Percentiles rank a stretch among this genome's conserved stretches.
These are phyloP conservation scores for Hyaloscypha bicolor DNA, from an alignment of 495 filamentous ascomycete species.

Conservation along the genomic window DNA sequence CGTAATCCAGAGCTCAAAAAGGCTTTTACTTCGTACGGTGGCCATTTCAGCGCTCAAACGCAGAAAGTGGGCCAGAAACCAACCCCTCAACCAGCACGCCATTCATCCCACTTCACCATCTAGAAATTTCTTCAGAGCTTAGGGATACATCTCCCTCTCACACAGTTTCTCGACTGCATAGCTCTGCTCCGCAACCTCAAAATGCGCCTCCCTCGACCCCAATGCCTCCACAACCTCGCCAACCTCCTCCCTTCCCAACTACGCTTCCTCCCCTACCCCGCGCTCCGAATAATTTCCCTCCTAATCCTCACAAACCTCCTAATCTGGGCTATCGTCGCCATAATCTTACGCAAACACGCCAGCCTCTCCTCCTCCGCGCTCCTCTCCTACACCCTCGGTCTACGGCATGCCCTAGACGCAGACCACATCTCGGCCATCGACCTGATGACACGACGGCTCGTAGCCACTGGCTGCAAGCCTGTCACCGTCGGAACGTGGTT, in stretches of 20 bases:
- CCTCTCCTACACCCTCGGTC: slow-evolving; percentile 83
- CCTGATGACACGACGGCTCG: slow-evolving; percentile 89
- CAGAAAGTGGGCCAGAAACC: neutral
- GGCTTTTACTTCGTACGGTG: neutral
- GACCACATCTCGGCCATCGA: slow-evolving; percentile 98
- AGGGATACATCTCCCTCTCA: neutral
- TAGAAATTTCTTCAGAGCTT: neutral
- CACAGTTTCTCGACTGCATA: no score
- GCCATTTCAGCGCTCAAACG: neutral
- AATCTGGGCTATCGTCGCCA: slow-evolving; percentile 72
- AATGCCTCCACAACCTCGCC: slow-evolving; percentile 11
- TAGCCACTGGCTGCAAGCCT: slow-evolving; percentile 82
- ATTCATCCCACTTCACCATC: neutral
- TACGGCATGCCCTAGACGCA: slow-evolving; percentile 93
- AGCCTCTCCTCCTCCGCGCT: slow-evolving; percentile 76
- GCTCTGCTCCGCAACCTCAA: neutral
- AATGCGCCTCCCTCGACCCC: slow-evolving; percentile 11
- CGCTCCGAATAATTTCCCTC: slow-evolving; percentile 65
- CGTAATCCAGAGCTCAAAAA: no score
- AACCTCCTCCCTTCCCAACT: slow-evolving; percentile 20
- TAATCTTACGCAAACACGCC: slow-evolving; percentile 60
- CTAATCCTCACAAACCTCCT: slow-evolving; percentile 67
- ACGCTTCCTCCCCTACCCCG: slow-evolving; percentile 60
- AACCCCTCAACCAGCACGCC: neutral
- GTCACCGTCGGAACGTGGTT: slow-evolving; percentile 98